Evolutionary conservation across 305 asterid species (phyloP).

Genomic region (Fraxinus albicans): DNA sequence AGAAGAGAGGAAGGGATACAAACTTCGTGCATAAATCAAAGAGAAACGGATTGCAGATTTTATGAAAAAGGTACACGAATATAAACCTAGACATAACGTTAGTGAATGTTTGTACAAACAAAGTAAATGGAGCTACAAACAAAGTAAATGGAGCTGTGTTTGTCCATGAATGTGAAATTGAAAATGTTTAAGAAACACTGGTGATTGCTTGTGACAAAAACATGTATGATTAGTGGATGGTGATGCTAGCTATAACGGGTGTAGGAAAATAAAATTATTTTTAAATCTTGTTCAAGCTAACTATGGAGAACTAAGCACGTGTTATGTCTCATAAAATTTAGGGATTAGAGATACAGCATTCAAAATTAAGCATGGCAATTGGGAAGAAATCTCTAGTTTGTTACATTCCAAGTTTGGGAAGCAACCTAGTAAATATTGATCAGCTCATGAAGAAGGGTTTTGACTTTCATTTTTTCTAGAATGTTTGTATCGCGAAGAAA

Average conservation of each 20-base stretch:
- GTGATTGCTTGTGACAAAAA: background rate
- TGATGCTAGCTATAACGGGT: background rate
- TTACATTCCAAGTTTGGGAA: background rate
- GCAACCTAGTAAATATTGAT: background rate
- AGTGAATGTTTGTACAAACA: background rate
- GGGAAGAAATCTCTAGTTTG: background rate
- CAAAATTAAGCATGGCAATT: background rate
- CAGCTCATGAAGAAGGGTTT: background rate
- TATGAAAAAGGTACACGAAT: background rate
- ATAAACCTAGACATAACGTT: background rate
- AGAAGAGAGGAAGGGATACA: background rate
- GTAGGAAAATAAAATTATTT: background rate
- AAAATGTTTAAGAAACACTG: background rate
- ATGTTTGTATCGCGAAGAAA: background rate
- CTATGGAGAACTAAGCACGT: background rate
- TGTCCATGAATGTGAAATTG: background rate
- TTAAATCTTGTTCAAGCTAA: background rate
- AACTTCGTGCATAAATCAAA: background rate
- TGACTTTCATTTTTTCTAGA: background rate
- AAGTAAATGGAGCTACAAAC: background rate
- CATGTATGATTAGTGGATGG: background rate
- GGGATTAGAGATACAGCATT: background rate
- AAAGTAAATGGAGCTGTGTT: background rate
- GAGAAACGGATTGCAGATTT: background rate
- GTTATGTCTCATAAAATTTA: background rate